These are phyloP conservation scores for Tuber melanosporum DNA, from an alignment of 495 filamentous ascomycete genomes.

Conservation along the genomic window DNA sequence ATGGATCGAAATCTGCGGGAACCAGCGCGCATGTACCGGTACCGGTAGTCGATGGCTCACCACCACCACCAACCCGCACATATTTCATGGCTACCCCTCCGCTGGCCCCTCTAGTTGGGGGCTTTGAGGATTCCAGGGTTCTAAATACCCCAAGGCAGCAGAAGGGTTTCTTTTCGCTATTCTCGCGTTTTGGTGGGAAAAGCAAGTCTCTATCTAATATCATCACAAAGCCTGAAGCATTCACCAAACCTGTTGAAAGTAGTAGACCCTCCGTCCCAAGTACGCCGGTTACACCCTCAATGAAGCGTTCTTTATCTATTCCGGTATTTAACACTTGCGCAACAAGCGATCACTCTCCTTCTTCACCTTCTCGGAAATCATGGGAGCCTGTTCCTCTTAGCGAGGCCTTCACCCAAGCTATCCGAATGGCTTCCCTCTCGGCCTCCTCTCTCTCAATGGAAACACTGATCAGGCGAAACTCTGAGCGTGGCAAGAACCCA, in stretches of 20 bases:
- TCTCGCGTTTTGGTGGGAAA: conserved; percentile 40
- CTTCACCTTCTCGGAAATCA: conserved; percentile 20
- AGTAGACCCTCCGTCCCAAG: conserved; percentile 34
- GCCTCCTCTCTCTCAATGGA: conserved; percentile 52
- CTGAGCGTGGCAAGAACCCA: conserved; percentile 38
- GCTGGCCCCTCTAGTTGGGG: conserved; percentile 24
- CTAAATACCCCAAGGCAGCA: conserved; percentile 20
- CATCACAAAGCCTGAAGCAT: conserved; percentile 33
- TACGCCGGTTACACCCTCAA: conserved; percentile 32
- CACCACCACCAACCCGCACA: conserved; percentile 22
- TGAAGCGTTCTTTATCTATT: conserved; percentile 29
- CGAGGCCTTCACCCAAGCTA: conserved; percentile 82
- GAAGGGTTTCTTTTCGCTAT: conserved; percentile 37
- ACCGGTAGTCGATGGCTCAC: conserved; percentile 21
- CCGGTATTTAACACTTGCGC: conserved; percentile 22
- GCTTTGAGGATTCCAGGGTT: conserved; percentile 19
- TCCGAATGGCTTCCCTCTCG: conserved; percentile 51
- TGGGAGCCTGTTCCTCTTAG: conserved; percentile 62
- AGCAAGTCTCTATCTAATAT: conserved; percentile 37
- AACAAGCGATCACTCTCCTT: conserved; percentile 13
- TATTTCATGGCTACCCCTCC: conserved; percentile 37
- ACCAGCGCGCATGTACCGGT: conserved; percentile 10
- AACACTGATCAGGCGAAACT: conserved; percentile 57
- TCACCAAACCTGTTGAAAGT: conserved; percentile 23
- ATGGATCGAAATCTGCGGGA: conserved; percentile 36